Evolutionary conservation across 2,329 filamentous ascomycete species (phyloP).

Genomic region (Colletotrichum sp.): DNA sequence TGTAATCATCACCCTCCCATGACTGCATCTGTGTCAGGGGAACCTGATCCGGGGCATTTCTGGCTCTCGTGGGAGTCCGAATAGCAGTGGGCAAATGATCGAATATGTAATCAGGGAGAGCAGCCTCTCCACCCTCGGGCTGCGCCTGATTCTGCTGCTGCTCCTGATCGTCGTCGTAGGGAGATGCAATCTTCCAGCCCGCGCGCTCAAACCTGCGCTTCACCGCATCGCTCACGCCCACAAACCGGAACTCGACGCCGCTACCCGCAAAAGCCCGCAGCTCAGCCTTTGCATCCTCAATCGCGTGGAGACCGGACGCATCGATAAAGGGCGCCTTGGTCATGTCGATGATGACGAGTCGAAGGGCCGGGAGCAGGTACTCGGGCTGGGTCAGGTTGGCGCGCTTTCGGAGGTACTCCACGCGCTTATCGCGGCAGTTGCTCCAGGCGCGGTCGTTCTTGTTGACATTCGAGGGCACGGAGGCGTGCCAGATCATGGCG

Average conservation of each 20-base stretch:
- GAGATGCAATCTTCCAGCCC: not conserved
- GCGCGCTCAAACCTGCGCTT: not conserved
- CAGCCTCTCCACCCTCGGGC: not conserved
- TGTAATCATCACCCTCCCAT: not conserved
- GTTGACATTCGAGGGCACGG: accelerated
- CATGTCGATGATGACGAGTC: not conserved
- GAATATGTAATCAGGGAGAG: not conserved
- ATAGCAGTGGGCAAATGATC: not conserved
- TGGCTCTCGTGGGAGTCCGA: accelerated
- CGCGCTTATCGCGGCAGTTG: not conserved
- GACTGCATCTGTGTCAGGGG: not conserved
- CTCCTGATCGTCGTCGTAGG: not conserved
- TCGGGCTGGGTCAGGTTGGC: not conserved
- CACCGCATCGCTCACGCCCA: not conserved
- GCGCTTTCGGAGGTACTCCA: not conserved
- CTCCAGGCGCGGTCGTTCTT: not conserved
- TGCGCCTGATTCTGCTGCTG: not conserved
- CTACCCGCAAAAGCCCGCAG: not conserved
- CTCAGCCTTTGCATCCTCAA: not conserved
- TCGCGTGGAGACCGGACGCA: not conserved
- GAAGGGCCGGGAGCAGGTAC: not conserved
- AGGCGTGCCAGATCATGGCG: not conserved
- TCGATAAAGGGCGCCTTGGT: not conserved
- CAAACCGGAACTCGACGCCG: not conserved
- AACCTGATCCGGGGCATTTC: not conserved